Base-by-base conservation (phyloP, 2,329 filamentous ascomycete species). In the Verticillium dahliae region DNA sequence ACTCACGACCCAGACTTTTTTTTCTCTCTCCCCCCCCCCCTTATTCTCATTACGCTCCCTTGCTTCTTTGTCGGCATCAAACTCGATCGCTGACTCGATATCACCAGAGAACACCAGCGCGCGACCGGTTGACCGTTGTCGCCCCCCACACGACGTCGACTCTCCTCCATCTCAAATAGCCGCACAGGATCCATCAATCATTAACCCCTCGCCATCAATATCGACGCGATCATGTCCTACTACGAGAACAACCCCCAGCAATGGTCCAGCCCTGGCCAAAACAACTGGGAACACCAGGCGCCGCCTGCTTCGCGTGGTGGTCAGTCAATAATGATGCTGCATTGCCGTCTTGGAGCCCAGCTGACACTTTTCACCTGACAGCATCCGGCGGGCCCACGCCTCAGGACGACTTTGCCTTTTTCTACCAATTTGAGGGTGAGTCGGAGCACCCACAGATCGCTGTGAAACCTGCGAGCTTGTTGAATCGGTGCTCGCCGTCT, bases 351-450 rank as follows among this genome's bases (percentile, higher is more conserved):
- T n/a, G 54, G 54, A 18, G 39, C 15, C 54, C 10, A 58, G 39
- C 58, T 61, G 61, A 60, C 60, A 58, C 22, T 10, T 52, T 52
- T 52, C n/a, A 52, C 7, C 59, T 63, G 60, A 65, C 75, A 91
- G 90, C 90, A 76, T 86, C 90, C 65, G 92, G 84, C 75, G 92
- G 90, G 62, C 88, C 89, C 58, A 86, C 86, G 67, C 85, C 87
- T 60, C 85, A 87, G 69, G 90, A 94, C 67, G 91, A 96, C 64
- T 83, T 85, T 71, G 92, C 92, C 63, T 97, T 96, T 74, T 87
- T 86, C 68, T 89, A 90, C 73, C 92, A 97, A 78, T 89, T 96
- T 75, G 92, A 96, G 80, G 91, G 91, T 95, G 89, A 75, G 89
- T 85, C 59, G 56, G 27, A 50, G 66, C 56, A 63, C 9, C 18